phyloP scores from a whole-genome alignment of 768 basidiomycete genomes.

The Amanita polypyramis region DNA sequence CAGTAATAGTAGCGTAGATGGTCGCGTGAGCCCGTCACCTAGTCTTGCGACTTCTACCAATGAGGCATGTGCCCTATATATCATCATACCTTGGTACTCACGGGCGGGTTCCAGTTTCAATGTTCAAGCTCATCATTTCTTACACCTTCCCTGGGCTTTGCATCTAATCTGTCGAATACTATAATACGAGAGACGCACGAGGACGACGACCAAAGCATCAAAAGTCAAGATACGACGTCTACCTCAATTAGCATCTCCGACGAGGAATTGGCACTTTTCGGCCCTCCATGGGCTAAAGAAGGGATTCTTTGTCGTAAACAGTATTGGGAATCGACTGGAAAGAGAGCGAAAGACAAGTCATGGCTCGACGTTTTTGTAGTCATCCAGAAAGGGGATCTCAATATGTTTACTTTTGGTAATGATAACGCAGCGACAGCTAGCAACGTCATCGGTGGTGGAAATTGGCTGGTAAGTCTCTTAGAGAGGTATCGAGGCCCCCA shows the following conservation, averaged over 20 bases:
- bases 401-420: slow-evolving; percentile 93
- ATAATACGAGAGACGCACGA: slow-evolving; percentile 95
- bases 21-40: slow-evolving; percentile 88
- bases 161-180: slow-evolving; percentile 89
- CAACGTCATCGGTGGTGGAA: slow-evolving; percentile 79
- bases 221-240: slow-evolving; percentile 53
- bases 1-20: slow-evolving; percentile 75
- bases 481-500: neutral
- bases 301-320: slow-evolving; percentile 93
- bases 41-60: slow-evolving; percentile 86
- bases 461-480: slow-evolving; percentile 79
- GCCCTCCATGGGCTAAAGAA: slow-evolving; percentile 98
- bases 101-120: neutral
- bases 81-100: neutral
- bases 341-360: slow-evolving; percentile 76
- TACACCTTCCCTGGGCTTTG: slow-evolving; percentile 88
- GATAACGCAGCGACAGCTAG: slow-evolving; percentile 47
- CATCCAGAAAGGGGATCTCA: slow-evolving; percentile 87
- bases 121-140: slow-evolving; percentile 57
- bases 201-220: slow-evolving; percentile 66
- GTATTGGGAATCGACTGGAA: slow-evolving; percentile 82
- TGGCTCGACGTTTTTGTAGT: slow-evolving; percentile 97
- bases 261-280: slow-evolving; percentile 90
- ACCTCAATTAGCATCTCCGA: slow-evolving; percentile 84
- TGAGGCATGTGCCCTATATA: slow-evolving; percentile 39